Evolutionary conservation across 2,329 filamentous ascomycete species (phyloP), one percentile per base, ranked within the genome.

Genomic region (Sporothrix phasma): DNA sequence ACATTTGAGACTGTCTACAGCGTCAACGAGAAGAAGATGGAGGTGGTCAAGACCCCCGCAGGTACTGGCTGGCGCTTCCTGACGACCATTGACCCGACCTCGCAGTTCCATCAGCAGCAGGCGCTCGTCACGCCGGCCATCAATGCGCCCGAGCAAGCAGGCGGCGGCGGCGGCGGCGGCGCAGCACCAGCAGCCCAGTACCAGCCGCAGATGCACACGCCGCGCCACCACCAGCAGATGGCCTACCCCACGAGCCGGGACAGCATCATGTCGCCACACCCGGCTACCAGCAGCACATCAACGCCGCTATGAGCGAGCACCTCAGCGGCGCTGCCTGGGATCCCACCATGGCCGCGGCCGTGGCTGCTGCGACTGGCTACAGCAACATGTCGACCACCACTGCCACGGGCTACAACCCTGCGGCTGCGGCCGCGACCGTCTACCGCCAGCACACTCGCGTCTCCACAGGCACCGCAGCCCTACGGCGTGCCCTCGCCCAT

Each of bases 41-140:
- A 76, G 67, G 71, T 76, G 31, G 75, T 78, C 34, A 80, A 79
- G 65, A 80, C 81, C 64, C 77, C 79, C 3, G 77, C 80, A 1
- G 81, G 80, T 17, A 84, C 83, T 1, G 80, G 78, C 43, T 87
- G 84, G 85, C 78, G 82, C 26, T 87, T 85, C 76, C 73, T 88
- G 64, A 84, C 82, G 11, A 80, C 84, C 63, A 78, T 85, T 64
- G 83, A 85, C 69, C 82, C 83, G 34, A 80, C 81, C 66, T 84
- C 81, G n/a, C 77, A 80, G 53, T 80, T 82, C 65, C 82, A 85
- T 69, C 81, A 84, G 73, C 78, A 81, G 70, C 73, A 75, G 26
- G 76, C 76, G 4, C 73, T 78, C 43, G 65, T 78, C 24, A 72
- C 70, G 6, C 53, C 61, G 29, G 63, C 31, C 24, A 45, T 15